Base-by-base conservation (phyloP, 2,329 filamentous ascomycete species). In the Microsporum ferrugineum region DNA sequence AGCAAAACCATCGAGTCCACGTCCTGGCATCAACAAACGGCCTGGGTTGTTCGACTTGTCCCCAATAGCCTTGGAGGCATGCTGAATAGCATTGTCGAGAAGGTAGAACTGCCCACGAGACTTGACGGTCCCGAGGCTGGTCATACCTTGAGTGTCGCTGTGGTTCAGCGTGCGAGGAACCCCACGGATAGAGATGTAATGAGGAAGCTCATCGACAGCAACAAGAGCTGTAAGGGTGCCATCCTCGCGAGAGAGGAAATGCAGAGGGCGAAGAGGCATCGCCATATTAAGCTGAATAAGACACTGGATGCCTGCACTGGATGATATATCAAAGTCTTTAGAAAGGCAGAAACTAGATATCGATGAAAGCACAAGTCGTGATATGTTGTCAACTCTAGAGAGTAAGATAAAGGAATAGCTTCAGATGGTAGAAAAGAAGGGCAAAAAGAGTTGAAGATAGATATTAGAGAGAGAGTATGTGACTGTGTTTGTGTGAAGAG, bases 131-230 rank as follows among this genome's bases (percentile, higher is more conserved):
- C 77, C 77, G 58, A 77, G 66, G 59, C 73, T 73, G 8, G 69
- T 75, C 76, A 78, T 78, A 47, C 73, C 74, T 31, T 72, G 69
- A 5, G 75, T 77, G 2, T 77, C 73, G 36, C 67, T 67, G 7
- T 70, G 62, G 47, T 66, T 67, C 8, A 79, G 62, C 4, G 60
- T 66, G 14, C 75, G 72, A 56, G 76, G 67, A 14, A 75, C 68
- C 10, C 72, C 74, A 34, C 68, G 69, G 58, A 79, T 70, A 2
- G 65, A 64, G 43, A 79, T 58, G 23, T 68, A 65, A 1, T 67
- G 29, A 2, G 77, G 76, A 0, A 79, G 68, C 63, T 79, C 77
- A 63, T 79, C 77, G 3, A 78, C 65, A 4, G 77, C 73, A 49
- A 79, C 68, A 10, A 79, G 71, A 3, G 77, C 75, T 17, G 73